Evolutionary conservation across 768 basidiomycete species (phyloP), one percentile per base, ranked within the genome.

Genomic region (Suillus decipiens): DNA sequence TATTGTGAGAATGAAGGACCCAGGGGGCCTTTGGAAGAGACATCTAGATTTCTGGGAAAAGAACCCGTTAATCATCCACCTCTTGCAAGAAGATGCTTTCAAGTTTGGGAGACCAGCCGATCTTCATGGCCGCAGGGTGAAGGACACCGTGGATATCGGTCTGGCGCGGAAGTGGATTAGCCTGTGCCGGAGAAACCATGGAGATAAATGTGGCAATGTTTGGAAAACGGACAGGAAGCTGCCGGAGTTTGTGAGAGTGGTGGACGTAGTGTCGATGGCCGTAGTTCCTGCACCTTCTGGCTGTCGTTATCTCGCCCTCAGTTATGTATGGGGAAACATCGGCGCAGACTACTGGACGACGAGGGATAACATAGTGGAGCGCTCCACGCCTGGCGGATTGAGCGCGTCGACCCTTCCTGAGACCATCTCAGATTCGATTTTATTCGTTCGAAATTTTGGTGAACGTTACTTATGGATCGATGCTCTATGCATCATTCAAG

Each of bases 301-400:
- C 11, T 63, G 60, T 33, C n/a, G 62, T 39, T 50, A 53, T 33
- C 14, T 63, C 8, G 34, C 62, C 22, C 62, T 63, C 7, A 63
- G 62, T 59, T 63, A 63, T 28, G 31, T 63, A 10, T 63, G 62
- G 62, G 62, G 61, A 36, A 22, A 59, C 17, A 41, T 47, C n/a
- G 59, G 59, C 11, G 43, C 37, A 22, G 31, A 42, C 5, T 63
- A 63, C 17, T 37, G 62, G 62, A 63, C 62, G 28, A 63, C 62
- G 3, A 42, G 24, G 15, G 42, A 28, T 28, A 63, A 63, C 28
- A 10, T 61, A 24, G 37, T 9, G 59, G 28, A 58, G 34, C 62
- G 59, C 24, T 19, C 10, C n/a, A 31, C 5, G 5, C 36, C 33
- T 22, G 34, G 22, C 19, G 62, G 62, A 15, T 22, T 63, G 15